These are phyloP conservation scores for Yarrowia deformans DNA, from an alignment of 805 yeast species.

Conservation along the genomic window DNA sequence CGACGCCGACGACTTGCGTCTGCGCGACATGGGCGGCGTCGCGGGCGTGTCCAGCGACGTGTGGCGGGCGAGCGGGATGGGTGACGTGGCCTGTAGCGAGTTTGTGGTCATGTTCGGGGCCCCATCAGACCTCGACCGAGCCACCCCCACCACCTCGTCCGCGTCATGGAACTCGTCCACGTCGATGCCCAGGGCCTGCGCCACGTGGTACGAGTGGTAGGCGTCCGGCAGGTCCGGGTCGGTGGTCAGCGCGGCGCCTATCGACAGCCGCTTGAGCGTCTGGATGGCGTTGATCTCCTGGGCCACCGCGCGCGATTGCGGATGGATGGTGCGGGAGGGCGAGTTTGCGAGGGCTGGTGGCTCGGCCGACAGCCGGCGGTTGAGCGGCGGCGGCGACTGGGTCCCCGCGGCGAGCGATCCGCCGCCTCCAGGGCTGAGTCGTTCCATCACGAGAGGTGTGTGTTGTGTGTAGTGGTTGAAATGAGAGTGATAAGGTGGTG, in stretches of 20 bases:
- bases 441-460: slow-evolving; percentile 20
- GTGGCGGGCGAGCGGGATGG: slow-evolving; percentile 12
- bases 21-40: slow-evolving; percentile 23
- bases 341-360: slow-evolving; percentile 24
- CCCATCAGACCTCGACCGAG: slow-evolving; percentile 3
- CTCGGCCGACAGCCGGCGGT: slow-evolving; percentile 17
- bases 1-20: slow-evolving; percentile 42
- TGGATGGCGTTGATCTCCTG: slow-evolving; percentile 54
- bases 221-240: slow-evolving; percentile 54
- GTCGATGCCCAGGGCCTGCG: slow-evolving; percentile 35
- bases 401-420: slow-evolving; percentile 31
- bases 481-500: background rate
- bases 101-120: background rate
- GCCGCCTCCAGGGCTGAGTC: slow-evolving; percentile 38
- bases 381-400: slow-evolving; percentile 27
- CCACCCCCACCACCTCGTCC: background rate
- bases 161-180: slow-evolving; percentile 27
- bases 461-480: background rate
- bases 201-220: slow-evolving; percentile 29
- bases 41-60: slow-evolving; percentile 34
- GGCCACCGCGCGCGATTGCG: slow-evolving; percentile 49
- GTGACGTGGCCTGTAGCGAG: background rate
- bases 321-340: slow-evolving; percentile 40
- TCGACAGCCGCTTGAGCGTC: slow-evolving; percentile 53
- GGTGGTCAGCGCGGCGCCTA: slow-evolving; percentile 51